Conservation (phyloP, 2,329 filamentous ascomycete genomes). For the Cryoendolithus antarcticus region DNA sequence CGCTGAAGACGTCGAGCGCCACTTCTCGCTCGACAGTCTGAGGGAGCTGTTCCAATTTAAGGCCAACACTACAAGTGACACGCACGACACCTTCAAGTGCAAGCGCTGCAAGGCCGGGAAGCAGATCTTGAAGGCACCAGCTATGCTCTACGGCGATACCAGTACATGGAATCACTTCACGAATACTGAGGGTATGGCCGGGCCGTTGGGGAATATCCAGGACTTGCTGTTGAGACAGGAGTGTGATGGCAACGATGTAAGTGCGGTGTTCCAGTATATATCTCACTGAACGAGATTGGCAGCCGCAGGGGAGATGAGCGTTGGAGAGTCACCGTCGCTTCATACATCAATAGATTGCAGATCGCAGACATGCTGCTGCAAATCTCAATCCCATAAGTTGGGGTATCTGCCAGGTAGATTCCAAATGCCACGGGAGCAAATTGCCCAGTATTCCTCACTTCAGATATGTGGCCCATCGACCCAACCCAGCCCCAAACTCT, state of each 20-base stretch:
- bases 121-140: constrained; percentile 80
- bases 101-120: constrained; percentile 75
- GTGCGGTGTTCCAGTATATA: constrained; percentile 96
- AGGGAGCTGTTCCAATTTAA: constrained; percentile 92
- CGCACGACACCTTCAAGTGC: constrained; percentile 97
- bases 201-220: constrained; percentile 63
- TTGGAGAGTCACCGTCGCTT: too few species aligned
- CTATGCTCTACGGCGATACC: constrained; percentile 94
- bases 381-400: too few species aligned
- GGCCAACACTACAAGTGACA: constrained; percentile 74
- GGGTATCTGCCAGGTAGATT: too few species aligned
- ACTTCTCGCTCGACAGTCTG: constrained; percentile 84
- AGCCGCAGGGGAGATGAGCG: too few species aligned
- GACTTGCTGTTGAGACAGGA: constrained; percentile 86
- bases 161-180: constrained; percentile 98
- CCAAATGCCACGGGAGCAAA: too few species aligned
- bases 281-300: constrained; percentile 51
- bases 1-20: constrained; percentile 90
- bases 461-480: too few species aligned
- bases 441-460: too few species aligned
- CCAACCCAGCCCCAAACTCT: too few species aligned
- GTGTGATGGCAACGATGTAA: constrained; percentile 64
- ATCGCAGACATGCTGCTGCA: too few species aligned
- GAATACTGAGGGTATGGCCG: constrained; percentile 51
- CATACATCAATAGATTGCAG: too few species aligned